Base-by-base conservation (phyloP, 2,329 filamentous ascomycete genomes). In the Aspergillus ruber region DNA sequence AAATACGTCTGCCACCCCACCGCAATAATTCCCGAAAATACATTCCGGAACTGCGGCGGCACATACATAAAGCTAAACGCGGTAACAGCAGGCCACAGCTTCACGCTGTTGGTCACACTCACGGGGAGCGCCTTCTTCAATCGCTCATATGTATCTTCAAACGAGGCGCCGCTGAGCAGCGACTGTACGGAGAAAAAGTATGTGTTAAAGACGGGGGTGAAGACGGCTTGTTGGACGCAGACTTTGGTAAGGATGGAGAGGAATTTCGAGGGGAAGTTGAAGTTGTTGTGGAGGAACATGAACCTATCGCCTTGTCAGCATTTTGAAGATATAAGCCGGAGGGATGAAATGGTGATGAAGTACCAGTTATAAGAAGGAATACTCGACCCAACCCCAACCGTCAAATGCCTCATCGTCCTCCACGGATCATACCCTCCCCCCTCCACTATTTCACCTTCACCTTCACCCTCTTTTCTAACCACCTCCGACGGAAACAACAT, bases 1-100 rank as follows among this genome's bases (percentile, higher is more conserved):
- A 96, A 63, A 74, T 95, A 96, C 1, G 88, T 90, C 77, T 95
- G 90, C 90, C 90, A 96, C 0, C 86, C 87, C 44, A 95, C 85
- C 1, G 88, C 88, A 54, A 95, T 79, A 6, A 85, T 71, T 1
- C 87, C 88, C 0, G 85, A 82, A 57, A 95, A 93, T 13, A 95
- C 78, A 57, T 83, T 87, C 44, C 90, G 76, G 67, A 88, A 91
- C 61, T 91, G 83, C 42, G 89, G 74, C 21, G 84, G 81, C 4
- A 96, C 74, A 60, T 88, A 93, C n/a, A 85, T 82, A 61, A 96
- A 94, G 66, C 79, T 90, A 63, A 96, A 84, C 0, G 89, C 89
- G 12, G 86, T 94, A 13, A 95, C 85, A 0, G 82, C 82, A 0
- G 90, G 91, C 90, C 90, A 96, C 20, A 96, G 68, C 71, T 94